Evolutionary conservation across 2,329 filamentous ascomycete genomes (phyloP), one percentile per base, ranked within the genome.

Genomic region (Clonostachys rhizophaga): DNA sequence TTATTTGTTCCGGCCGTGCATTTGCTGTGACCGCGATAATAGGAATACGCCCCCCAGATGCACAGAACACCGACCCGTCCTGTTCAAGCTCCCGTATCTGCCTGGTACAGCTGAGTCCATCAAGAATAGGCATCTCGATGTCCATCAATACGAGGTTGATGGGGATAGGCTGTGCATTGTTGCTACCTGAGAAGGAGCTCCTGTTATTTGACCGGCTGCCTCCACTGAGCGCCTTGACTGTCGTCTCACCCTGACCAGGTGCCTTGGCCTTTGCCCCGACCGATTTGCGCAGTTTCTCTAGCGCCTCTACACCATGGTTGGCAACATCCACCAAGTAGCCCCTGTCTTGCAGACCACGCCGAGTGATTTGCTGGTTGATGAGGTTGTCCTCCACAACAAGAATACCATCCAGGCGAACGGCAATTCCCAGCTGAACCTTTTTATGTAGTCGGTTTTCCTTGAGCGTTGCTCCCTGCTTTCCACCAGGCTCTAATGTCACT

Each of bases 111-210:
- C 81, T 80, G 48, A 86, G 67, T 0, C 86, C 86, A 54, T 89
- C 84, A 72, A 86, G 85, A 14, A 88, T 67, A 2, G 86, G 86
- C 86, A 89, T 89, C 58, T 89, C 84, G 54, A 87, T 81, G 55
- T 89, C 86, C 86, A 89, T 89, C 17, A 89, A 69, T 16, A 89
- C 79, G 5, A 88, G 70, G 44, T 78, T 78, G 20, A 86, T 65
- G 2, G 70, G 66, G 24, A 73, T 53, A 6, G 55, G 39, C 34
- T 47, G 34, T n/a, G 6, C 46, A 18, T n/a, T n/a, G 14, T n/a
- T n/a, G 36, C 14, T n/a, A 18, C 36, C 36, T 1, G 36, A 39
- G 24, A 30, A 30, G 24, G 24, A 30, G 24, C 24, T 10, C 24
- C 24, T 30, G 8, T 10, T 30, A 30, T 30, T 30, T 30, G 24